Evolutionary conservation across 139 green algal species (phyloP).

Genomic region (Prasinococcaceae sp.): DNA sequence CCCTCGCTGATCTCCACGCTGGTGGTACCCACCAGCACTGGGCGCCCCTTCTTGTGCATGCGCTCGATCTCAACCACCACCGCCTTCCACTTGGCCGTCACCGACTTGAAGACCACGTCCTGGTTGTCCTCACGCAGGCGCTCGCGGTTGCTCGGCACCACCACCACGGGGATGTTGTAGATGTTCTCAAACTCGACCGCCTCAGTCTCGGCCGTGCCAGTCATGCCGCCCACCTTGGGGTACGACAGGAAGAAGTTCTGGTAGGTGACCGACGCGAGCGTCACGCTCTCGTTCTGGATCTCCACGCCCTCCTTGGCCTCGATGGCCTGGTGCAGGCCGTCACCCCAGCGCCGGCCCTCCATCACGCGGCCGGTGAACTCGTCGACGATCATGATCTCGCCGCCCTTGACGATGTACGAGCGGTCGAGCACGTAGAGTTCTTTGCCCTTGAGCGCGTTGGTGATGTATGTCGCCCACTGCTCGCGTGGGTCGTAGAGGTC

Average conservation of each 20-base stretch:
- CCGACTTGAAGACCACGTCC: constrained; percentile 81
- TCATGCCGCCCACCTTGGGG: constrained; percentile 45
- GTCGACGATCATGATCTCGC: constrained; percentile 93
- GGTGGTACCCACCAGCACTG: constrained; percentile 67
- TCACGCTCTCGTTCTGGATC: constrained; percentile 93
- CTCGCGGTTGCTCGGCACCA: constrained; percentile 65
- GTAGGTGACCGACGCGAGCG: constrained; percentile 87
- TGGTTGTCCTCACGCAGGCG: constrained; percentile 61
- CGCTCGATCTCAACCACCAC: constrained; percentile 45
- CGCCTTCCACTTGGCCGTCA: constrained; percentile 70
- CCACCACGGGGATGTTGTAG: constrained; percentile 82
- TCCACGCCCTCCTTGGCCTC: constrained; percentile 92
- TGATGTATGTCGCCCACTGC: constrained; percentile 87
- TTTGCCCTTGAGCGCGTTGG: constrained; percentile 97
- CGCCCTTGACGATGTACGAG: constrained; percentile 86
- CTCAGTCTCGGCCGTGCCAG: constrained; percentile 80
- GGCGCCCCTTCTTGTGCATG: constrained; percentile 79
- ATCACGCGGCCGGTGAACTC: constrained; percentile 74
- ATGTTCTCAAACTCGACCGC: constrained; percentile 86
- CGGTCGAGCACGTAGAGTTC: constrained; percentile 80
- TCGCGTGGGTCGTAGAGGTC: constrained; percentile 93
- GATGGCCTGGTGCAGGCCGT: constrained; percentile 87
- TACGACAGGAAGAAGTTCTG: constrained; percentile 77
- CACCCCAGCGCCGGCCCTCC: constrained; percentile 66
- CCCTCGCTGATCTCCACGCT: constrained; percentile 79